These are phyloP conservation scores for Pleurotus djamor DNA, from an alignment of 768 basidiomycete genomes.

Conservation along the genomic window DNA sequence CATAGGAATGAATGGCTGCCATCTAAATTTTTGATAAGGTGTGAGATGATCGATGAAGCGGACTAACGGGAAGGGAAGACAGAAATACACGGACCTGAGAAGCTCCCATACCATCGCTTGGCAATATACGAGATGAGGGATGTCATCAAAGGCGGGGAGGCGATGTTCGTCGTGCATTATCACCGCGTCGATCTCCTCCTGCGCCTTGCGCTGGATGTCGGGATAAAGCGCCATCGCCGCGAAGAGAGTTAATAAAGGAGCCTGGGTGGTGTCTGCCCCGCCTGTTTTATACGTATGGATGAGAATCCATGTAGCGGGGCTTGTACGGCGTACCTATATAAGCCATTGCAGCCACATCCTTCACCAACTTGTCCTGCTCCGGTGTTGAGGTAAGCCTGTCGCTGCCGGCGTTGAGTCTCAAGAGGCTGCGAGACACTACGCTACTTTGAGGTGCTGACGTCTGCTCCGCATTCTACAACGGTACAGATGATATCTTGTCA, in stretches of 20 bases:
- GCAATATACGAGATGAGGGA: constrained; percentile 30
- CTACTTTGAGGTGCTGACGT: background rate
- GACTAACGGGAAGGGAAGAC: too few species aligned
- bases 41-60: too few species aligned
- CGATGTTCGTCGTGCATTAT: constrained; percentile 9
- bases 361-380: background rate
- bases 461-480: too few species aligned
- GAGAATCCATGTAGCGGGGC: too few species aligned
- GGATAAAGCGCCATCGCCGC: constrained; percentile 33
- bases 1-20: background rate
- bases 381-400: background rate
- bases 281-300: constrained; percentile 17
- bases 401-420: background rate
- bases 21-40: background rate
- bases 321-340: background rate
- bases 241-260: constrained; percentile 30
- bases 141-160: constrained; percentile 31
- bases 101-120: constrained; percentile 30
- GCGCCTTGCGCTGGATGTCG: constrained; percentile 27
- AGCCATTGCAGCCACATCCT: background rate
- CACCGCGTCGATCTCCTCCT: constrained; percentile 27
- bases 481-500: background rate
- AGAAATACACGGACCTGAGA: background rate
- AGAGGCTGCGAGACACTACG: background rate
- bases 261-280: constrained; percentile 38